These are phyloP conservation scores for Ceratorhiza oryzae-sativae DNA, from an alignment of 1,284 basidiomycete species.

Conservation along the genomic window DNA sequence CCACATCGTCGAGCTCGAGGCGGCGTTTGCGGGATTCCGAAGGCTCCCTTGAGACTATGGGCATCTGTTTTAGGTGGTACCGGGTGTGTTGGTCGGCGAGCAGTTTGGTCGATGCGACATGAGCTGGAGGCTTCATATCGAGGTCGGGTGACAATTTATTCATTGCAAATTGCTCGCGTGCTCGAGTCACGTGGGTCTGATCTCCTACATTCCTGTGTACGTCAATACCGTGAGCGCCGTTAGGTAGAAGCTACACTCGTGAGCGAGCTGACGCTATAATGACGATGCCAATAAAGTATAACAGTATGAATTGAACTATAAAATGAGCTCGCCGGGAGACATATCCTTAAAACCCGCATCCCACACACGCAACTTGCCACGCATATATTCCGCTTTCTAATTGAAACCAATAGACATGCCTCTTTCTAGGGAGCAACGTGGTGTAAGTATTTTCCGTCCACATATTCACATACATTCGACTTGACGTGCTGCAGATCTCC, in stretches of 20 bases:
- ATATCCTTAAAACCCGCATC: not conserved
- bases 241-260: not conserved
- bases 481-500: not conserved
- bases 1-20: conserved; percentile 21
- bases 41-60: conserved; percentile 7
- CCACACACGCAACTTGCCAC: not conserved
- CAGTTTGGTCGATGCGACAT: conserved; percentile 29
- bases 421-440: conserved; percentile 24
- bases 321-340: not conserved
- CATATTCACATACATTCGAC: too few relatives aligned
- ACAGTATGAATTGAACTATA: conserved; percentile 15
- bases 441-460: not conserved
- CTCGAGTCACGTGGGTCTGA: conserved; percentile 4
- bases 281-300: too few relatives aligned
- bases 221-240: not conserved
- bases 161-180: conserved; percentile 31
- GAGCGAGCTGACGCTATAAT: not conserved
- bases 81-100: conserved; percentile 34
- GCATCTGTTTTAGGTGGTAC: conserved; percentile 27
- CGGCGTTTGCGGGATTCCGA: conserved; percentile 34
- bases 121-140: conserved; percentile 34
- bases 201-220: conserved; percentile 1
- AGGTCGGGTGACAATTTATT: conserved; percentile 30
- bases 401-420: conserved; percentile 14
- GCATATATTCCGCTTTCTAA: conserved; percentile 1